Evolutionary conservation across 345 rosid genomes (phyloP), one percentile per base, ranked within the genome.

Genomic region (Brassica cretica): DNA sequence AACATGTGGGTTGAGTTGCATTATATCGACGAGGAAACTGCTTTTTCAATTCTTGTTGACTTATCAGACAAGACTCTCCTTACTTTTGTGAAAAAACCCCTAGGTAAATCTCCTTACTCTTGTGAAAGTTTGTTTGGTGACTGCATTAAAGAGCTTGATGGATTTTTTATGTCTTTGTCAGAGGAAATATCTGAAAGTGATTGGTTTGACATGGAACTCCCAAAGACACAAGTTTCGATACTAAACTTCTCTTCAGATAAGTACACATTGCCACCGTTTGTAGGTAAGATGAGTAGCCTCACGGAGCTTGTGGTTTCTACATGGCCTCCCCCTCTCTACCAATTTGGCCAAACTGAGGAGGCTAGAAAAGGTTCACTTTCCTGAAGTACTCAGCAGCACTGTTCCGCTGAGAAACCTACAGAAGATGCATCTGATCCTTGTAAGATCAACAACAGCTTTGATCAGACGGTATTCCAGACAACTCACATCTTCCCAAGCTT

Each of bases 161-260:
- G 59, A 15, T 53, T 53, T 53, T 53, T 15, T 18, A 8, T 39
- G 46, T 39, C 46, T 39, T 53, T 53, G 24, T 15, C 73, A 95
- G 99, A 75, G 44, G 92, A 89, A 82, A 93, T 93, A 94, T 70
- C 8, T 18, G 93, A 88, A 70, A 91, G 89, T 96, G 97, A 88
- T 60, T 93, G 98, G 99, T 86, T 78, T 41, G 80, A 73, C 55
- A 85, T 93, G 89, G 89, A 93, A 29, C 86, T 95, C 61, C 98
- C 99, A 5, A 86, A 90, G 83, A 89, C 97, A 33, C 91, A 95
- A 82, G 99, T 90, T 39, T 88, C 90, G 64, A 82, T 93, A 71
- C 56, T 95, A 35, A 89, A 93, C 86, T 91, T 93, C 76, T 68
- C 86, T 18, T 81, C 93, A 0, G 76, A 82, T 4, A 84, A 85